phyloP scores from a whole-genome alignment of 352 stramenopile genomes.

The Pythium aquatile region DNA sequence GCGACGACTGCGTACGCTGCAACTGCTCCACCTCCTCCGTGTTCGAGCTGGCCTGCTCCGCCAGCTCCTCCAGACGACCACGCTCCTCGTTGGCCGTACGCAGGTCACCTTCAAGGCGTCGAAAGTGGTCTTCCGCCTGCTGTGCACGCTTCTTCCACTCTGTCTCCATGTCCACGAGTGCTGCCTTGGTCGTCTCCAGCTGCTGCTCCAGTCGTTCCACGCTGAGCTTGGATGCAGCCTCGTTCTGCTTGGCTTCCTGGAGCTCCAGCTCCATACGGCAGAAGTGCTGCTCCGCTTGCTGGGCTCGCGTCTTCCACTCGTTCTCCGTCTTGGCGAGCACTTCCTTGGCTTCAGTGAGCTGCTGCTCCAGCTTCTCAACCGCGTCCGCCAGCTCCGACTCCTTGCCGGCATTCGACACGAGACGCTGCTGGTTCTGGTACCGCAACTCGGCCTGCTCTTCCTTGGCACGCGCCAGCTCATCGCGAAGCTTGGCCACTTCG shows the following conservation, averaged over 20 bases:
- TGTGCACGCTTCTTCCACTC: conserved; percentile 19
- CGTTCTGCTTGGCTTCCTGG: conserved; percentile 18
- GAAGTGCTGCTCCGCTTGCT: conserved; percentile 25
- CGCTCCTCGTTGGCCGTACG: conserved; percentile 15
- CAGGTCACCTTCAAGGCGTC: conserved; percentile 15
- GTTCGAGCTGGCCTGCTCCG: conserved; percentile 1
- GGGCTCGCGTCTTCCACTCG: conserved; percentile 16
- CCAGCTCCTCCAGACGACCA: conserved; percentile 8
- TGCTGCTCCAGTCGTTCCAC: conserved; percentile 35
- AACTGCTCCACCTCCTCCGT: conserved; percentile 29
- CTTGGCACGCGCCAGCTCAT: conserved; percentile 33
- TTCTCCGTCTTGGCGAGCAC: conserved; percentile 16
- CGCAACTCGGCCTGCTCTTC: conserved; percentile 63
- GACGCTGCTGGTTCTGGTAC: conserved; percentile 55
- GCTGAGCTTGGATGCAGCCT: conserved; percentile 29
- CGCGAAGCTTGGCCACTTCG: conserved; percentile 30
- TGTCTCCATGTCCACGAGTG: conserved; percentile 31
- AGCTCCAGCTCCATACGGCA: conserved; percentile 16
- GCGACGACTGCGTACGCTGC: conserved; percentile 12
- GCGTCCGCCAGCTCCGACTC: conserved; percentile 40
- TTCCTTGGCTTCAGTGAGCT: conserved; percentile 27
- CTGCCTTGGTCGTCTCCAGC: conserved; percentile 27
- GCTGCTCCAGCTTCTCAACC: conserved; percentile 35
- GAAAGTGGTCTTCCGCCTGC: conserved; percentile 19
- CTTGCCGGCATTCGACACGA: conserved; percentile 41